These are phyloP conservation scores for sorghum (Sorghum bicolor) DNA, from an alignment of 176 grass and related monocot genomes.

Conservation along the genomic window Sorghum_bicolor_NCBIv3 NC_012872.2:61420001-61420500, in stretches of 20 bases:
- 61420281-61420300: too few relatives aligned
- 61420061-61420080: slow-evolving; percentile 57
- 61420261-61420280: too few relatives aligned
- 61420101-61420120: slow-evolving; percentile 35
- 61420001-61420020: slow-evolving; percentile 48
- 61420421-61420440: slow-evolving; percentile 38
- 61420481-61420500: slow-evolving; percentile 54
- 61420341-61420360: too few relatives aligned
- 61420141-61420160: slow-evolving; percentile 53
- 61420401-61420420: slow-evolving; percentile 54
- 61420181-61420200: slow-evolving; percentile 46
- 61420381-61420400: slow-evolving; percentile 52
- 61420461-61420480: slow-evolving; percentile 53
- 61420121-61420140: slow-evolving; percentile 60
- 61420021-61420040: slow-evolving; percentile 45
- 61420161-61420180: slow-evolving; percentile 67
- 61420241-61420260: too few relatives aligned
- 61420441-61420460: neutral
- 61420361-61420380: slow-evolving; percentile 26
- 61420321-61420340: too few relatives aligned
- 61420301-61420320: too few relatives aligned
- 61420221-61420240: slow-evolving; percentile 17
- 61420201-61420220: slow-evolving; percentile 48
- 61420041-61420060: slow-evolving; percentile 60
- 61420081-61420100: slow-evolving; percentile 15